phyloP scores from a whole-genome alignment of 495 filamentous ascomycete species.

The Talaromyces thailandensis region DNA sequence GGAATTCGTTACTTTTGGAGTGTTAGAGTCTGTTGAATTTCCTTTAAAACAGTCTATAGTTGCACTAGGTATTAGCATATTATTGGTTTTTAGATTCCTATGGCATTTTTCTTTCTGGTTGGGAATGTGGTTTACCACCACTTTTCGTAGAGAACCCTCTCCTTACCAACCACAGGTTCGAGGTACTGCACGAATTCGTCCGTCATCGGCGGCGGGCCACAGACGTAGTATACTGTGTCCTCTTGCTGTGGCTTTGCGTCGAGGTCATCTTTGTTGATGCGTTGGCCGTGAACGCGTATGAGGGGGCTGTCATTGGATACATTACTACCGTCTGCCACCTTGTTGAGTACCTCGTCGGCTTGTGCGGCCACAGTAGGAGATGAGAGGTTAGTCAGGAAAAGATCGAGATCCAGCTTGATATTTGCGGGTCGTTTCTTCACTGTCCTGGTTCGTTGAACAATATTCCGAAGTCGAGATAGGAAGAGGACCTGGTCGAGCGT shows the following conservation, averaged over 20 bases:
- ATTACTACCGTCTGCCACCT: slow-evolving; percentile 11
- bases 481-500: slow-evolving; percentile 51
- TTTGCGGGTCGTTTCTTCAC: slow-evolving; percentile 14
- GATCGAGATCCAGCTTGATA: slow-evolving; percentile 23
- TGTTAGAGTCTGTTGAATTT: neutral
- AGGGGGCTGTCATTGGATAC: slow-evolving; percentile 3
- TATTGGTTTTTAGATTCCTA: neutral
- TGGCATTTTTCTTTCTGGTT: neutral
- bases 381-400: slow-evolving; percentile 28
- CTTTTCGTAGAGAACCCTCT: slow-evolving; percentile 68
- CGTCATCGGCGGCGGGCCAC: slow-evolving; percentile 72
- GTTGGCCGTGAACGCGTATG: slow-evolving; percentile 18
- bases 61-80: slow-evolving; percentile 2
- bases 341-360: neutral
- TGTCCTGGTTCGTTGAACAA: slow-evolving; percentile 17
- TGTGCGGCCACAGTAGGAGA: neutral
- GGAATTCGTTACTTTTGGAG: slow-evolving; percentile 9
- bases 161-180: slow-evolving; percentile 32
- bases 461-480: slow-evolving; percentile 41
- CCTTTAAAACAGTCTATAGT: slow-evolving; percentile 3
- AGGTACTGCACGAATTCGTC: slow-evolving; percentile 71
- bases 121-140: slow-evolving; percentile 57
- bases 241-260: slow-evolving; percentile 30
- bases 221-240: slow-evolving; percentile 62
- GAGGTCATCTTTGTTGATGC: slow-evolving; percentile 46